Evolutionary conservation across 1,284 basidiomycete species (phyloP), one percentile per base, ranked within the genome.

Genomic region (Thecaphora thlaspeos): DNA sequence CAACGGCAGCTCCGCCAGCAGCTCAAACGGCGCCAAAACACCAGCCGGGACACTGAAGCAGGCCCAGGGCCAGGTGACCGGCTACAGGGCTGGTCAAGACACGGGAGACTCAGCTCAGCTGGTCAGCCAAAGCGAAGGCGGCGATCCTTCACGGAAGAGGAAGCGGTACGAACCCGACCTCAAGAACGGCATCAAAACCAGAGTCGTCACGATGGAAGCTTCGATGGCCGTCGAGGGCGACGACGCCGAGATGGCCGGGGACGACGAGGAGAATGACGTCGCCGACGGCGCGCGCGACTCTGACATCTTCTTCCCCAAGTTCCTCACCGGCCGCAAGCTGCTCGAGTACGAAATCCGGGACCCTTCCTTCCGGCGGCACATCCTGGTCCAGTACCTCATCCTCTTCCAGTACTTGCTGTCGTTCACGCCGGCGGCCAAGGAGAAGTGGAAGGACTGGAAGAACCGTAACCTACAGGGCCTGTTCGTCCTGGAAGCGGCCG

Each of bases 341-440:
- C 82, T 93, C 24, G 89, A 89, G 46, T 85, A 92, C 46, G 90
- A 94, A 43, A 85, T 93, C 54, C 87, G 89, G 19, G 90, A 93
- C 72, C 87, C 87, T 0, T 85, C 88, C 59, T 94, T 94, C 80
- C 87, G 91, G 21, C 86, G 90, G n/a, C 91, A 94, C 79, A 85
- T 92, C 73, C 82, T 94, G 23, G 86, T 92, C 68, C 91, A 94
- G 74, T 82, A 91, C 14, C 82, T 92, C 34, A 88, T 93, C 46
- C 82, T 91, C 7, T 83, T 91, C 42, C 84, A 88, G 51, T 89
- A 91, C 75, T 82, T 94, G 23, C 82, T 88, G 19, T 85, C 82
- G 3, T 90, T 90, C 77, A 89, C 89, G 0, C 86, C 86, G 55
- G 61, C 83, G 0, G 83, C 84, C 8, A 89, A 89, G 67, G 80